Evolutionary conservation across 2,329 filamentous ascomycete genomes (phyloP), one percentile per base, ranked within the genome.

Genomic region (Cylindrodendrum hubeiense): DNA sequence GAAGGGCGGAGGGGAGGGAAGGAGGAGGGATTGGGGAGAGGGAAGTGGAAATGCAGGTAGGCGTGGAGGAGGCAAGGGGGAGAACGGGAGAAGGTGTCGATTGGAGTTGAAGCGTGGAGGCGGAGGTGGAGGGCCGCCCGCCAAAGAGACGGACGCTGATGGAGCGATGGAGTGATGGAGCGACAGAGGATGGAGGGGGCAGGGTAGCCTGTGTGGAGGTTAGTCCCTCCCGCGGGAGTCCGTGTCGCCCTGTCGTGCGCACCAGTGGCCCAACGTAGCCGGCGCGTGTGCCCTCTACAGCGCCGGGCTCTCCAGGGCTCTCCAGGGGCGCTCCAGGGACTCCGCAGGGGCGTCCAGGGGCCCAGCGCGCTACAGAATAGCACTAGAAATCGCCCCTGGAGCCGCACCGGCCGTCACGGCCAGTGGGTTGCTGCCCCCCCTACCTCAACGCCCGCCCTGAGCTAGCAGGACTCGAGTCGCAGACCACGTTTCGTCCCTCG

Each of bases 71-170:
- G 26, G 39, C 10, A 21, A 43, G n/a, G 56, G 21, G 43, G 33
- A 39, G n/a, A 34, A 26, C 44, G 34, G 28, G 28, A 44, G 17
- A 33, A 24, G 39, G 15, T 17, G 52, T 57, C 46, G 52, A 57
- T 55, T 51, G 60, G 33, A 44, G 56, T 41, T 30, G 56, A 62
- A 47, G 59, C 61, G 61, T 61, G 65, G 65, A 60, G 17, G 56
- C 56, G 64, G 66, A 68, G 67, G 47, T 60, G 58, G 57, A 67
- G 57, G 58, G 43, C 64, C 50, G 58, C 41, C 41, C 60, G 52
- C 39, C 39, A 24, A 58, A 59, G 51, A 28, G 59, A 51, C 51
- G 44, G 21, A 39, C 50, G 26, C 26, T 24, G 51, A 61, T 61
- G 59, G 59, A 44, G 58, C 58, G 49, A 37, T 33, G 64, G 60